Evolutionary conservation across 768 basidiomycete species (phyloP), one percentile per base, ranked within the genome.

Genomic region (Kwoniella mangroviensis): DNA sequence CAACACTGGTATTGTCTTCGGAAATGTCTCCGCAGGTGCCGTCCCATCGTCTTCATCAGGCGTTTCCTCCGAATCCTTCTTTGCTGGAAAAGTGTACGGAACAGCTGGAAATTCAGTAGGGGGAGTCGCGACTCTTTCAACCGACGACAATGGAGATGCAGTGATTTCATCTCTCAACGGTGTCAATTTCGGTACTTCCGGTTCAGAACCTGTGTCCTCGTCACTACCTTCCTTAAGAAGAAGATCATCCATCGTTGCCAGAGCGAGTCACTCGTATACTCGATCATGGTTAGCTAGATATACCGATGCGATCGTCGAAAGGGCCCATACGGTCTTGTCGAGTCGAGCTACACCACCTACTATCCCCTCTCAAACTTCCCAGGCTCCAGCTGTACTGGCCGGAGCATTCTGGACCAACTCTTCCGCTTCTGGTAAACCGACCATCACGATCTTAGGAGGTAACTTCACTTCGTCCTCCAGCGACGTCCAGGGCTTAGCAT

Each of bases 401-500:
- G 96, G 93, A 41, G 87, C 88, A 2, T 98, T 94, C 85, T 98
- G 93, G 92, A 76, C 66, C 61, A 97, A 98, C 79, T 86, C 85
- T 45, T 87, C 90, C 1, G 88, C 88, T 2, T 84, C 84, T 11
- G 86, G 87, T 4, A 80, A 77, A 55, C 74, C 77, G 0, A 88
- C 92, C 66, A 83, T 93, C 21, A 88, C 89, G 53, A 88, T 98
- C 71, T 85, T 98, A 58, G 96, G 94, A 41, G 96, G 96, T 43
- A 94, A 94, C 81, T 99, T 98, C 81, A 88, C 91, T 0, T 69
- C 85, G 3, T 42, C 65, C 19, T 40, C 58, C 15, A 22, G 42
- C 6, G 71, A 84, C 49, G 86, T 88, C 2, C 85, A 87, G 70
- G 89, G 87, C 40, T 79, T 96, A 22, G 92, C 88, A 0, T 83